Base-by-base conservation (phyloP, 2,329 filamentous ascomycete species). In the Byssoonygena ceratinophila region DNA sequence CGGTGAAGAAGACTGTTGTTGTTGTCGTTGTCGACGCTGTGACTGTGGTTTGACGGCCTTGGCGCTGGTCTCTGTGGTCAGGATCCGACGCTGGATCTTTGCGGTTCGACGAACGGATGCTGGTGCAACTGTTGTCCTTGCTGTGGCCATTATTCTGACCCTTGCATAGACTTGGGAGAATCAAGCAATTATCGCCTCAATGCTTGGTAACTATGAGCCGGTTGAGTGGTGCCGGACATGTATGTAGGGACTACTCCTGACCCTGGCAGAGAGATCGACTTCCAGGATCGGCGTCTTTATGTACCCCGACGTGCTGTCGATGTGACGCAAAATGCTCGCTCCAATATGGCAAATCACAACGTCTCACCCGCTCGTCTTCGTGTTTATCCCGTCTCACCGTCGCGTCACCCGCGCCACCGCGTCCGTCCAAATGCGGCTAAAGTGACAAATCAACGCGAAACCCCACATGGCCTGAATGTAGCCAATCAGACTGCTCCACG, bases 401-500 rank as follows among this genome's bases (percentile, higher is more conserved):
- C 34, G n/a, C 34, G 31, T n/a, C 32, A n/a, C 37, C 18, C 14
- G 14, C 16, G n/a, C 20, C 43, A 14, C 16, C n/a, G 8, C 12
- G 14, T 45, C 23, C 11, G 11, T 16, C 11, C 18, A 27, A 41
- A 41, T 52, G 50, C 32, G 50, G 50, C 36, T 47, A 34, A 52
- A 52, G 50, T 52, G 50, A 52, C 50, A 52, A 52, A 52, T 52
- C 43, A 52, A 32, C 43, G 16, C 16, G 16, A 11, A 31, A 29
- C 32, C 20, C 50, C 43, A 47, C 50, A 39, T 46, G 9, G 12
- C 37, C 11, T 11, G 11, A 52, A 31, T 52, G 45, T 52, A 23
- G 18, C 50, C 50, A 52, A 52, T 47, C 50, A 47, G 6, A 40
- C 9, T 7, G 3, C 3, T 14, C 6, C 11, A 7, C 16, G 29